A percentile compares a stretch with the other conserved stretches of the same genome.
Evolutionary conservation across 441 rosid genomes (phyloP).

Genomic region (Adansonia gregorii): DNA sequence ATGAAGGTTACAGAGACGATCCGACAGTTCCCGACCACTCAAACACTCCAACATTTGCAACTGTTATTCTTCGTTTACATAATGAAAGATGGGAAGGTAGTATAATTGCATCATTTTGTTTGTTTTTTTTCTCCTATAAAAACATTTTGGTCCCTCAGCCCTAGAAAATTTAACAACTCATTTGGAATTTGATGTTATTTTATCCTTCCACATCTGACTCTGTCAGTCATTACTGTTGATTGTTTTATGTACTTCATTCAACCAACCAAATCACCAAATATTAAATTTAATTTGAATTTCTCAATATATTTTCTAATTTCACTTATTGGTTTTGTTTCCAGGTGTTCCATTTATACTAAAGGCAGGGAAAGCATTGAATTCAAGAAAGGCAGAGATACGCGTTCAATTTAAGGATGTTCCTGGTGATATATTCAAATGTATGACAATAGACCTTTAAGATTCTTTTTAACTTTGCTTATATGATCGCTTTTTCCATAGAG

Average conservation of each 20-base stretch:
- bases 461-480: slow-evolving; percentile 13
- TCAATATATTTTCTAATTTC: slow-evolving; percentile 20
- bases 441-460: slow-evolving; percentile 29
- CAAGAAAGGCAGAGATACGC: slow-evolving; percentile 97
- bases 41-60: slow-evolving; percentile 96
- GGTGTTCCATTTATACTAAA: slow-evolving; percentile 96
- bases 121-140: not conserved
- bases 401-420: slow-evolving; percentile 98
- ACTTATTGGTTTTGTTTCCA: slow-evolving; percentile 38
- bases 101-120: not conserved
- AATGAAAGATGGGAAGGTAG: slow-evolving; percentile 99
- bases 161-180: slow-evolving; percentile 14
- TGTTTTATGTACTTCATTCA: not conserved
- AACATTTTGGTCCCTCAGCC: not conserved
- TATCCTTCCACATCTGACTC: not conserved
- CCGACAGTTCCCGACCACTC: slow-evolving; percentile 93
- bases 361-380: slow-evolving; percentile 96
- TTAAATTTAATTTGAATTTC: slow-evolving; percentile 23
- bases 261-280: slow-evolving; percentile 5
- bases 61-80: slow-evolving; percentile 75
- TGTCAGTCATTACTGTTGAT: not conserved
- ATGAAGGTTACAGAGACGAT: slow-evolving; percentile 89
- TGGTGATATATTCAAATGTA: slow-evolving; percentile 94
- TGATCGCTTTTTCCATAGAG: not conserved
- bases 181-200: slow-evolving; percentile 15